Conservation (phyloP, 371 early-diverging fungal genomes). For the Thermomucor indicae-seudaticae region DNA sequence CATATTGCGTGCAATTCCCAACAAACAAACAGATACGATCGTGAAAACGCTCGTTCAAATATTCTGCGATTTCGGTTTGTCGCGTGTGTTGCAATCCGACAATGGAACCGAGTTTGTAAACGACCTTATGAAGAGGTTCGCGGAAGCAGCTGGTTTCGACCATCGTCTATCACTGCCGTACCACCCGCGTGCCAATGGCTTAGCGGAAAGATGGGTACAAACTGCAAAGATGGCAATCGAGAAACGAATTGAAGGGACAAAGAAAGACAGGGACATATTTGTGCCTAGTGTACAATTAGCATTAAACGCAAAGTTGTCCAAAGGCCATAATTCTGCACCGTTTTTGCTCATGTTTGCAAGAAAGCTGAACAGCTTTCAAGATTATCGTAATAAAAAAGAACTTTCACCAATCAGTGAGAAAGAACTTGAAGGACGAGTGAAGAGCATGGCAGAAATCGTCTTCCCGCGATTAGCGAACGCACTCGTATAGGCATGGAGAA, state of each 20-base stretch:
- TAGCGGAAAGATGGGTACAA: slow-evolving; percentile 4
- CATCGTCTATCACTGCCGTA: slow-evolving; percentile 1
- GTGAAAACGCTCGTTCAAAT: slow-evolving; percentile 11
- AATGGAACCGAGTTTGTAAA: slow-evolving; percentile 28
- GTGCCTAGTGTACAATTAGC: slow-evolving; percentile 8
- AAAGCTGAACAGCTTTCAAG: slow-evolving; percentile 8
- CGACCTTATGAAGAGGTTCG: slow-evolving; percentile 1
- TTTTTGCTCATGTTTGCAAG: slow-evolving; percentile 18
- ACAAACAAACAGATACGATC: slow-evolving; percentile 17
- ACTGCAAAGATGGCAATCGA: not conserved
- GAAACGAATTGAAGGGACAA: slow-evolving; percentile 10
- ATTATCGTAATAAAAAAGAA: not conserved
- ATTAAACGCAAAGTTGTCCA: slow-evolving; percentile 6
- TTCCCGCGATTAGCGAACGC: slow-evolving; percentile 9
- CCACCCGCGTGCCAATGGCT: slow-evolving; percentile 3
- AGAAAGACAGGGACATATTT: slow-evolving; percentile 2
- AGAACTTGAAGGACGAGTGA: not conserved
- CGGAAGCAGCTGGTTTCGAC: not conserved
- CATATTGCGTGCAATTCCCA: slow-evolving; percentile 12
- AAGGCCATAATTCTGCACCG: not conserved
- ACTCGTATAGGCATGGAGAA: not conserved
- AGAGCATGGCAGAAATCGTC: slow-evolving; percentile 6
- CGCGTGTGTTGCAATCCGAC: slow-evolving; percentile 13
- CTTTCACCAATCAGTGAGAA: not conserved
- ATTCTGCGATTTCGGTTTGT: slow-evolving; percentile 22